phyloP scores from a whole-genome alignment of 2,329 filamentous ascomycete genomes.

The Huntiella moniliformis region DNA sequence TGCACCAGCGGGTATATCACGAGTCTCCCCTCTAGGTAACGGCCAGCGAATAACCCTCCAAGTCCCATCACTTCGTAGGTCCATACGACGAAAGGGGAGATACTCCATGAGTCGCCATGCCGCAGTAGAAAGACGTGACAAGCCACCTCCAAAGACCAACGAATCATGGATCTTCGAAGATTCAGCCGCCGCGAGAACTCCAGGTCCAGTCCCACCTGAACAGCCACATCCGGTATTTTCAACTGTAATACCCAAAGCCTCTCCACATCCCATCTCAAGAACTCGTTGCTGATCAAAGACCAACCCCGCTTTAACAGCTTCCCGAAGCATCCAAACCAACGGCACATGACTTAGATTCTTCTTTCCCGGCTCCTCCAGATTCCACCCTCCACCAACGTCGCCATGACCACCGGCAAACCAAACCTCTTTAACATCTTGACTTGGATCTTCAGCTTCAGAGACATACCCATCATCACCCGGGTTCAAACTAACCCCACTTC shows the following conservation, averaged over 20 bases:
- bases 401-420: conserved; percentile 68
- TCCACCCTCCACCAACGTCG: conserved; percentile 65
- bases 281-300: conserved; percentile 52
- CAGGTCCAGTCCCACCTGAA: conserved; percentile 30
- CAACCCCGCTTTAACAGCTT: conserved; percentile 43
- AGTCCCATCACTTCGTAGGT: conserved; percentile 49
- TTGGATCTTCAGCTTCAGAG: conserved; percentile 26
- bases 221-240: conserved; percentile 19
- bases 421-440: conserved; percentile 59
- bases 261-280: conserved; percentile 43
- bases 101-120: conserved; percentile 69
- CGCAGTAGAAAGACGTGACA: conserved; percentile 34
- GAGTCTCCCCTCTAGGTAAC: conserved; percentile 55
- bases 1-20: conserved; percentile 54
- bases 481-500: background rate
- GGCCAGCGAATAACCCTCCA: conserved; percentile 74
- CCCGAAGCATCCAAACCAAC: conserved; percentile 49
- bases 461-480: conserved; percentile 19
- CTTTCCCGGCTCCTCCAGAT: conserved; percentile 25
- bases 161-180: conserved; percentile 48
- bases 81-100: conserved; percentile 65
- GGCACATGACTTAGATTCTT: conserved; percentile 51
- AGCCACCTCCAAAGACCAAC: conserved; percentile 42
- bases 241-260: conserved; percentile 13
- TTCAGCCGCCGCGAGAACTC: conserved; percentile 38